Conservation (phyloP, 345 rosid genomes). For the Lumnitzera littorea region DNA sequence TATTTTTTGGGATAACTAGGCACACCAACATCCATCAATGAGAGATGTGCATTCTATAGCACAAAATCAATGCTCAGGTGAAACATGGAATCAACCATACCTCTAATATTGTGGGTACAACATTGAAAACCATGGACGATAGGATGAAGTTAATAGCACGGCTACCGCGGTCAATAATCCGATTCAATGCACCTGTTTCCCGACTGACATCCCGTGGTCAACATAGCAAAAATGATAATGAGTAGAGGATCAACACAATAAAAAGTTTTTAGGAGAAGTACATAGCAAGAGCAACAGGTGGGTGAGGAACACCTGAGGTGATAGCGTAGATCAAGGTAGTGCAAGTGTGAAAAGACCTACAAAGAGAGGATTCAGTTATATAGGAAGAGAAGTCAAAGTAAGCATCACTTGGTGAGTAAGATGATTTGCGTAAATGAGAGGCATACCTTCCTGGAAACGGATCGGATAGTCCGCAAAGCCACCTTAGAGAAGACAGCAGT, state of each 20-base stretch:
- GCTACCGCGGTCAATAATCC: constrained; percentile 97
- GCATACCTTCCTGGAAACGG: constrained; percentile 86
- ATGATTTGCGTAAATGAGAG: not conserved
- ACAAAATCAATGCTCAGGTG: constrained; percentile 2
- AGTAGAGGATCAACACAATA: too few species aligned
- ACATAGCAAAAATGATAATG: constrained; percentile 13
- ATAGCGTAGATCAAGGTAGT: constrained; percentile 80
- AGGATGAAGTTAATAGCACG: constrained; percentile 97
- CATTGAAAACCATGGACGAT: constrained; percentile 94
- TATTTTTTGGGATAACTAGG: too few species aligned
- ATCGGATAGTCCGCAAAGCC: constrained; percentile 79
- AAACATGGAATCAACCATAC: constrained; percentile 28
- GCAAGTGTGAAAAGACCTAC: constrained; percentile 94
- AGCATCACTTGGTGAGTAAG: not conserved
- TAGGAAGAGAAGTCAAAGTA: not conserved
- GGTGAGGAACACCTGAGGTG: constrained; percentile 65
- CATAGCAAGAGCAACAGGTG: not conserved
- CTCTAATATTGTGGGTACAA: constrained; percentile 91
- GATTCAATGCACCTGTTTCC: constrained; percentile 91
- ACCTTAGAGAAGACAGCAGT: constrained; percentile 96
- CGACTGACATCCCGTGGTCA: constrained; percentile 46
- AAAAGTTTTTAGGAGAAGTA: not conserved
- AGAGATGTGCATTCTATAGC: too few species aligned
- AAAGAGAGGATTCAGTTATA: constrained; percentile 4
- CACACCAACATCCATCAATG: too few species aligned